Percentiles rank a stretch among this genome's conserved stretches.
These are phyloP conservation scores for Ophiostoma fasciatum DNA, from an alignment of 2,329 filamentous ascomycete genomes.

Conservation along the genomic window DNA sequence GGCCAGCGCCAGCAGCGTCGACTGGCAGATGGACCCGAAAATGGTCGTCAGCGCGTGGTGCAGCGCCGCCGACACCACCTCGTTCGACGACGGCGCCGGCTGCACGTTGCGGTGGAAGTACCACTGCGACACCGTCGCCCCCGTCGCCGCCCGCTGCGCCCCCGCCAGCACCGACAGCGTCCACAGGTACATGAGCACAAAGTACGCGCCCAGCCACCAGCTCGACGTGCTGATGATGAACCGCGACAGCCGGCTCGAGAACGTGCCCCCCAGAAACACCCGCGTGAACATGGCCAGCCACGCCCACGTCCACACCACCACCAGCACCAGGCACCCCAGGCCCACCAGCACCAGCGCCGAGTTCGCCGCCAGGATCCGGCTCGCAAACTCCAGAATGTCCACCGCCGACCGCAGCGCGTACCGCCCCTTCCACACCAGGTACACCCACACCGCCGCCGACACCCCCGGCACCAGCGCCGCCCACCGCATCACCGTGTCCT, in stretches of 20 bases:
- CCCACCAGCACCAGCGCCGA: constrained; percentile 74
- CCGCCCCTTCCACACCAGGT: constrained; percentile 67
- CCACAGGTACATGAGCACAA: constrained; percentile 92
- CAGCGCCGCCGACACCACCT: constrained; percentile 72
- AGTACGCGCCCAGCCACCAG: constrained; percentile 91
- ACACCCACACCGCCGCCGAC: constrained; percentile 65
- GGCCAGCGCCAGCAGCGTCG: constrained; percentile 64
- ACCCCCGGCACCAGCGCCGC: constrained; percentile 62
- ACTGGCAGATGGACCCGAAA: constrained; percentile 84
- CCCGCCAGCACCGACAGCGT: constrained; percentile 76
- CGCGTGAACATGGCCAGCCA: constrained; percentile 96
- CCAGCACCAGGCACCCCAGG: constrained; percentile 56
- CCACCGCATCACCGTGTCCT: constrained; percentile 84
- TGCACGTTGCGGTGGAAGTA: constrained; percentile 88
- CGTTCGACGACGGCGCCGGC: constrained; percentile 60
- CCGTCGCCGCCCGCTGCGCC: constrained; percentile 80
- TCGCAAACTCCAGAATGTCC: constrained; percentile 82
- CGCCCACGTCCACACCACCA: constrained; percentile 84
- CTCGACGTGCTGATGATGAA: constrained; percentile 80
- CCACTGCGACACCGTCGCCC: constrained; percentile 94
- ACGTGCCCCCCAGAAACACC: constrained; percentile 84
- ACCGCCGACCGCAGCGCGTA: constrained; percentile 71
- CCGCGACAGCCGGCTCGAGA: constrained; percentile 42
- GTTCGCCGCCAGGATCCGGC: constrained; percentile 72
- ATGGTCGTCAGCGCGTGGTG: constrained; percentile 71